phyloP scores from a whole-genome alignment of 225 moss, liverwort and hornwort genomes.

The Sphagnum tenellum region DNA sequence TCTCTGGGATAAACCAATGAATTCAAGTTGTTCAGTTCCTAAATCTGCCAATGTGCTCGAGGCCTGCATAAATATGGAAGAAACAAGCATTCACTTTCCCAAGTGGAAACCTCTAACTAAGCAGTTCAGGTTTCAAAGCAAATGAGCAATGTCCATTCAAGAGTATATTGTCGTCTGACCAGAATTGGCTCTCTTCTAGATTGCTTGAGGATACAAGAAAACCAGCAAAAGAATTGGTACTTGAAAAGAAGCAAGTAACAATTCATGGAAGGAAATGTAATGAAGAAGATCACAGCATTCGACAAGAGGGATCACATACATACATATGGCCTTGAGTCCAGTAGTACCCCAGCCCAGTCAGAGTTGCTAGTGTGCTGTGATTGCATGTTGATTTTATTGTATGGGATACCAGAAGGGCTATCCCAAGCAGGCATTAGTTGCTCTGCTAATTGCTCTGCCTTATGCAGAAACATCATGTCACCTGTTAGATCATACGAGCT shows the following conservation, averaged over 20 bases:
- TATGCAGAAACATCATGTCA: constrained; percentile 64
- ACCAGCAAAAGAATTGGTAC: too few relatives aligned
- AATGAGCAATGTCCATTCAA: too few relatives aligned
- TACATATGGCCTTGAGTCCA: constrained; percentile 2
- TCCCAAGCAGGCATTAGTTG: constrained; percentile 83
- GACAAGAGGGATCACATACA: too few relatives aligned
- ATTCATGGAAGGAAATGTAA: too few relatives aligned
- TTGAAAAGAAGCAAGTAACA: too few relatives aligned
- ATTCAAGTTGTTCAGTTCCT: constrained; percentile 90
- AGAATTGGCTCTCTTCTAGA: too few relatives aligned
- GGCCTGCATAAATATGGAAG: constrained; percentile 21
- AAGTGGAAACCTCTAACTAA: too few relatives aligned
- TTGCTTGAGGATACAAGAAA: too few relatives aligned
- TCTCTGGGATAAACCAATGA: constrained; percentile 83
- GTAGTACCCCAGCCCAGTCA: constrained; percentile 70
- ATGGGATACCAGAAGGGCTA: constrained; percentile 78
- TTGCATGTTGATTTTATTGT: constrained; percentile 65
- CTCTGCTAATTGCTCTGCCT: constrained; percentile 86
- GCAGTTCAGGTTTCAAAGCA: too few relatives aligned
- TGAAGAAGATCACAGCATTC: too few relatives aligned
- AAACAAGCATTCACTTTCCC: too few relatives aligned
- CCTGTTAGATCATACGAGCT: constrained; percentile 87
- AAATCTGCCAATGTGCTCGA: constrained; percentile 83
- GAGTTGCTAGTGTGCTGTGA: constrained; percentile 65
- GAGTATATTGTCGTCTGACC: too few relatives aligned